A percentile compares a stretch with the other conserved stretches of the same genome.
Evolutionary conservation across 768 basidiomycete species (phyloP).

Genomic region (Leccinellum luteum): DNA sequence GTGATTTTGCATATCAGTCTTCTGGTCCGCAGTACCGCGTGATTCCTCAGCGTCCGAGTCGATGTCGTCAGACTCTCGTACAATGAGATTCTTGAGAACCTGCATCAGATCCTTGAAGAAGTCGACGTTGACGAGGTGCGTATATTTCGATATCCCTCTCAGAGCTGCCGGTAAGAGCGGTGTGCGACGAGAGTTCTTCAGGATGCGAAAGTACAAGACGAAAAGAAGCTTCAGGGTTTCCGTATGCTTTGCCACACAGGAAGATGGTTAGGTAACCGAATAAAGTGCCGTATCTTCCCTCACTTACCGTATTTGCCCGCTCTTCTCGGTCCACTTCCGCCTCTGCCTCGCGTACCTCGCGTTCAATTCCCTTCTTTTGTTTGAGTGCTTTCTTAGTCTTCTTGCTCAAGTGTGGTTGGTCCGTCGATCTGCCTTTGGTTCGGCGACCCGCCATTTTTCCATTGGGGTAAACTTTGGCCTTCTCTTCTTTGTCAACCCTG

Average conservation of each 20-base stretch:
- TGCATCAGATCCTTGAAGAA: slow-evolving; percentile 95
- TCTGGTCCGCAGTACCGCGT: slow-evolving; percentile 31
- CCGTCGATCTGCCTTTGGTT: slow-evolving; percentile 55
- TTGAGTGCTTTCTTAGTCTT: slow-evolving; percentile 82
- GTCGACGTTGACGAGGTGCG: slow-evolving; percentile 96
- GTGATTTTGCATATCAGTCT: slow-evolving; percentile 49
- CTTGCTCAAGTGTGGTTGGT: slow-evolving; percentile 83
- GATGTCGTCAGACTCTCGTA: slow-evolving; percentile 44
- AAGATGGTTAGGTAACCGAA: slow-evolving; percentile 20
- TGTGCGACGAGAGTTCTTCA: slow-evolving; percentile 80
- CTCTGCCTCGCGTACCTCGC: slow-evolving; percentile 91
- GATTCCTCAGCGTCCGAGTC: slow-evolving; percentile 36
- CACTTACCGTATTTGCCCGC: slow-evolving; percentile 71
- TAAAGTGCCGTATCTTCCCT: slow-evolving; percentile 7
- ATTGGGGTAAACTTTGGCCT: slow-evolving; percentile 36
- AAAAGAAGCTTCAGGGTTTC: slow-evolving; percentile 98
- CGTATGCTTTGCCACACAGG: slow-evolving; percentile 67
- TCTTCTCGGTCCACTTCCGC: slow-evolving; percentile 94
- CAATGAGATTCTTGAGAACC: slow-evolving; percentile 76
- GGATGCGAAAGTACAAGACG: slow-evolving; percentile 92
- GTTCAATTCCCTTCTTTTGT: slow-evolving; percentile 86
- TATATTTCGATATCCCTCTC: slow-evolving; percentile 88
- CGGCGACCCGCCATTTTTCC: slow-evolving; percentile 39
- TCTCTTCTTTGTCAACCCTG: slow-evolving; percentile 54
- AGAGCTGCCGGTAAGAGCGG: slow-evolving; percentile 83